phyloP scores from a whole-genome alignment of 2,329 filamentous ascomycete genomes.

The Sordariomycetes sp. region DNA sequence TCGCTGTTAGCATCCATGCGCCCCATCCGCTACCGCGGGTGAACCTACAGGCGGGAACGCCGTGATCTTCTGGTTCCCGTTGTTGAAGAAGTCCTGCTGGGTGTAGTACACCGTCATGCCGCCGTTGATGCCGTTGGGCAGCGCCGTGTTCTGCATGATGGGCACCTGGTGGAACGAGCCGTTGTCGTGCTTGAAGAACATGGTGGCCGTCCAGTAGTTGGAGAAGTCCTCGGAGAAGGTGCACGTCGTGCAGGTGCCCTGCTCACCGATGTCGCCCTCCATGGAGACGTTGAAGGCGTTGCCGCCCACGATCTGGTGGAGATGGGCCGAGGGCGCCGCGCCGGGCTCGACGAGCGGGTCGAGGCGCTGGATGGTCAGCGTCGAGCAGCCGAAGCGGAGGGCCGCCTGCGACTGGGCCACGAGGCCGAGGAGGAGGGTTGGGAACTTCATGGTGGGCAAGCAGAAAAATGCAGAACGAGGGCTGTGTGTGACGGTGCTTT shows the following conservation, averaged over 20 bases:
- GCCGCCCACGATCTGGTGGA: slow-evolving; percentile 49
- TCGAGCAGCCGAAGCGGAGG: slow-evolving; percentile 30
- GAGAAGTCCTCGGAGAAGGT: slow-evolving; percentile 9
- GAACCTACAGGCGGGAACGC: slow-evolving; percentile 34
- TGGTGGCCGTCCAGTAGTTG: slow-evolving; percentile 10
- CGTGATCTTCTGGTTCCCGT: slow-evolving; percentile 23
- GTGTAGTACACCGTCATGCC: slow-evolving; percentile 37
- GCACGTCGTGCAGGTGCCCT: slow-evolving; percentile 8
- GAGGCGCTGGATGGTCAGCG: slow-evolving; percentile 31
- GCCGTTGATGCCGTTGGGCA: slow-evolving; percentile 17
- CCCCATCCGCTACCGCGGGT: not conserved
- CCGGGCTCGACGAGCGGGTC: slow-evolving; percentile 32
- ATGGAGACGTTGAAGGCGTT: slow-evolving; percentile 34
- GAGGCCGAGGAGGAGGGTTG: not conserved
- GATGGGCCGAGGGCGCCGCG: slow-evolving; percentile 38
- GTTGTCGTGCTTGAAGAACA: slow-evolving; percentile 8
- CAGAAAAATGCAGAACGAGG: not conserved
- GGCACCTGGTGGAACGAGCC: slow-evolving; percentile 9
- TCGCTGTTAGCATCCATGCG: not conserved
- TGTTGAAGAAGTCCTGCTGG: slow-evolving; percentile 12
- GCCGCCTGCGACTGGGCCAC: slow-evolving; percentile 14
- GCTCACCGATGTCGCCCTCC: slow-evolving; percentile 14
- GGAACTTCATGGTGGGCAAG: slow-evolving; percentile 2
- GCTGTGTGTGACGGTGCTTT: not conserved
- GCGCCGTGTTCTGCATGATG: slow-evolving; percentile 6